A percentile compares a stretch with the other conserved stretches of the same genome.
Evolutionary conservation across 2,329 filamentous ascomycete genomes (phyloP).

Genomic region (Chaetothyriales sp.): DNA sequence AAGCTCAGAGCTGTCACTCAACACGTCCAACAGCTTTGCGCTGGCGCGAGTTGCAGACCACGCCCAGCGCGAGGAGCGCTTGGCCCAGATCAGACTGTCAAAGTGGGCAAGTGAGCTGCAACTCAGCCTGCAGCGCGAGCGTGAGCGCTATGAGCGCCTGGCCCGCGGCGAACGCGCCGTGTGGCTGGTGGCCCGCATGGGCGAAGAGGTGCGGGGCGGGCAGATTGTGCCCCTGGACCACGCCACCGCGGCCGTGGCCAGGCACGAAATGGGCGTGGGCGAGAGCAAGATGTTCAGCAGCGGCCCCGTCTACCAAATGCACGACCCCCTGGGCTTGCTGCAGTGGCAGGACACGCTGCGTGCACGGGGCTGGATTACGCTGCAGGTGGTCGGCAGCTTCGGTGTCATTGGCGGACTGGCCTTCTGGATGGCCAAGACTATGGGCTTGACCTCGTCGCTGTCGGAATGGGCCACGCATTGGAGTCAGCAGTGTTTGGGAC

Average conservation of each 20-base stretch:
- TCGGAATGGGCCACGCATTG: conserved; percentile 15
- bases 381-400: conserved; percentile 62
- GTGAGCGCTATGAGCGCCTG: conserved; percentile 52
- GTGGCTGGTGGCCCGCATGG: conserved; percentile 55
- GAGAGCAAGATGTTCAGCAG: conserved; percentile 12
- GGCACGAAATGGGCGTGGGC: conserved; percentile 11
- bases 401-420: conserved; percentile 61
- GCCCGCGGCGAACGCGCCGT: conserved; percentile 49
- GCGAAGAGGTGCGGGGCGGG: conserved; percentile 55
- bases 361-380: conserved; percentile 49
- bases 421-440: conserved; percentile 43
- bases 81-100: conserved; percentile 57
- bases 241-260: conserved; percentile 17
- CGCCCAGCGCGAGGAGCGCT: conserved; percentile 45
- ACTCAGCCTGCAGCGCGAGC: conserved; percentile 58
- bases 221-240: conserved; percentile 41
- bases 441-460: conserved; percentile 22
- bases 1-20: conserved; percentile 17
- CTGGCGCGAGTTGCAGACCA: conserved; percentile 49
- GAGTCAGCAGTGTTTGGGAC: background rate
- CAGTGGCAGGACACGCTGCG: conserved; percentile 54
- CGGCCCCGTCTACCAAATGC: conserved; percentile 29
- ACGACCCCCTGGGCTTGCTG: conserved; percentile 70
- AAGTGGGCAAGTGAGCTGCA: conserved; percentile 76
- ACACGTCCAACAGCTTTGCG: conserved; percentile 37